Percentiles rank a stretch among this genome's conserved stretches.
Conservation (phyloP, 306 rosid genomes). For the Trifolium pratense region DNA sequence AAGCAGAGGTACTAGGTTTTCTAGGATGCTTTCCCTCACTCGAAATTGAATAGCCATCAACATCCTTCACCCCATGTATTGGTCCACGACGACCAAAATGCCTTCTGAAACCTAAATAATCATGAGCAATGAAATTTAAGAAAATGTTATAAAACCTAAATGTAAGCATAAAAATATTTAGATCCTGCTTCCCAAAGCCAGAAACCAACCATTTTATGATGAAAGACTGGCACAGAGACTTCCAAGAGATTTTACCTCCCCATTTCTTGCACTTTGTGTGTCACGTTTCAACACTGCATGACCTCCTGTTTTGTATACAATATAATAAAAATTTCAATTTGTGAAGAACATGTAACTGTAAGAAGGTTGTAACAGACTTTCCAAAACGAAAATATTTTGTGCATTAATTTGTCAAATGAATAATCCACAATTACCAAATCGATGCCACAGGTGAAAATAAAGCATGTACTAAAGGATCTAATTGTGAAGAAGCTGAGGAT, state of each 20-base stretch:
- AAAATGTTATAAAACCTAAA: not conserved
- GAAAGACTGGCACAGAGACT: slow-evolving; percentile 51
- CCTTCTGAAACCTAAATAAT: slow-evolving; percentile 57
- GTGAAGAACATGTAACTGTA: not conserved
- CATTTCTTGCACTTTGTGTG: slow-evolving; percentile 45
- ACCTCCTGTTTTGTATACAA: slow-evolving; percentile 45
- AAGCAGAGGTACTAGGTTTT: slow-evolving; percentile 54
- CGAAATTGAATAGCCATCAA: slow-evolving; percentile 53
- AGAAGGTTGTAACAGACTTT: slow-evolving; percentile 10
- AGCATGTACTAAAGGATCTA: slow-evolving; percentile 52
- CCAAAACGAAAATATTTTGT: not conserved
- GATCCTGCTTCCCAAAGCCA: slow-evolving; percentile 31
- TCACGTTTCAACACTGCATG: slow-evolving; percentile 48
- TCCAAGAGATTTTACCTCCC: slow-evolving; percentile 53
- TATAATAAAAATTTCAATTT: slow-evolving; percentile 27
- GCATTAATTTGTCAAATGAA: slow-evolving; percentile 5
- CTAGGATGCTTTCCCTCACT: slow-evolving; percentile 69
- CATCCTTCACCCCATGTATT: slow-evolving; percentile 57
- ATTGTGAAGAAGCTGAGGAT: slow-evolving; percentile 44
- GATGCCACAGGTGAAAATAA: slow-evolving; percentile 14
- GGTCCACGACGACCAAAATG: slow-evolving; percentile 68
- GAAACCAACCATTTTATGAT: slow-evolving; percentile 62
- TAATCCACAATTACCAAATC: slow-evolving; percentile 7
- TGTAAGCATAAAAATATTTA: slow-evolving; percentile 4
- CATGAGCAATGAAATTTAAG: slow-evolving; percentile 21